phyloP scores from a whole-genome alignment of 306 rosid species.

The Cotoneaster glaucophyllus region DNA sequence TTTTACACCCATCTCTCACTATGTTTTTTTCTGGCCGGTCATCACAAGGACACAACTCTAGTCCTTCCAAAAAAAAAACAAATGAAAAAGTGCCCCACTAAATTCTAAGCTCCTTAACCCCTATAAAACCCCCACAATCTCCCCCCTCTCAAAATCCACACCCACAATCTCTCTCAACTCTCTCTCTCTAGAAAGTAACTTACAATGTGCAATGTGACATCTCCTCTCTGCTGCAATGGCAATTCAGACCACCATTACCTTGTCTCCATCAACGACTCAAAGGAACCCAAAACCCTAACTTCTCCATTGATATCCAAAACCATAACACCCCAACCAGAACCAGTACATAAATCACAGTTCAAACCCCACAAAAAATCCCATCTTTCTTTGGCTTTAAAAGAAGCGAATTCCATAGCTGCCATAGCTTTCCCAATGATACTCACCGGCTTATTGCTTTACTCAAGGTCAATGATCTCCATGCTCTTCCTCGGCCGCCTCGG shows the following conservation, averaged over 20 bases:
- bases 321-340: background rate
- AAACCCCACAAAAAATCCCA: slow-evolving; percentile 4
- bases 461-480: slow-evolving; percentile 83
- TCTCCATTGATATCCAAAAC: background rate
- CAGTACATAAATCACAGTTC: background rate
- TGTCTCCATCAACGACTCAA: background rate
- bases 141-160: background rate
- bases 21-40: slow-evolving; percentile 3
- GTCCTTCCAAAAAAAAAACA: slow-evolving; percentile 2
- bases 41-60: background rate
- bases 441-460: slow-evolving; percentile 62
- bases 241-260: slow-evolving; percentile 4
- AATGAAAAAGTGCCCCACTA: background rate
- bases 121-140: slow-evolving; percentile 34
- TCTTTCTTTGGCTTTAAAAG: slow-evolving; percentile 27
- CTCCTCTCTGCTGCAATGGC: slow-evolving; percentile 13
- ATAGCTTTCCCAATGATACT: slow-evolving; percentile 67
- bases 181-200: too few species aligned
- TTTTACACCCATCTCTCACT: slow-evolving; percentile 12
- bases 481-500: slow-evolving; percentile 81
- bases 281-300: slow-evolving; percentile 1
- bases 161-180: background rate
- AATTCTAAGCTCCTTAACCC: slow-evolving; percentile 7
- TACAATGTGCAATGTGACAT: slow-evolving; percentile 15
- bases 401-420: slow-evolving; percentile 40